Percentiles rank a stretch among this genome's conserved stretches.
These are phyloP conservation scores for Euphorbia peplus DNA, from an alignment of 345 rosid species.

Conservation along the genomic window DNA sequence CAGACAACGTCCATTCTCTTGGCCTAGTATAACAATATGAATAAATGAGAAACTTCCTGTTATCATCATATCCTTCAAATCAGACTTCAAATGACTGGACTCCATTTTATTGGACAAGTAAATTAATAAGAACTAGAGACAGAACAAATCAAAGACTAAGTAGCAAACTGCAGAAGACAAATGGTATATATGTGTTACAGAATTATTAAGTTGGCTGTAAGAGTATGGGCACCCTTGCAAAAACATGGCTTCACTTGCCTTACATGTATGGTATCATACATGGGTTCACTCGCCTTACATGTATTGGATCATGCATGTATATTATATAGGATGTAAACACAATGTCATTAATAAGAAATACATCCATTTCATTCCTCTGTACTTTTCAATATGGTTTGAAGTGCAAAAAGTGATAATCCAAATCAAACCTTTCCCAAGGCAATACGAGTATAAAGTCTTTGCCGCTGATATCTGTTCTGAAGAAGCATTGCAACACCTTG, in stretches of 20 bases:
- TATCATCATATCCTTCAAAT: slow-evolving; percentile 3
- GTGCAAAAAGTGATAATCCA: slow-evolving; percentile 4
- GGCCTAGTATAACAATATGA: slow-evolving; percentile 47
- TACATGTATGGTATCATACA: too few species aligned
- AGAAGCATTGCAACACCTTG: slow-evolving; percentile 99
- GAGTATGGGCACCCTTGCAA: too few species aligned
- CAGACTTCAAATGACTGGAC: slow-evolving; percentile 10
- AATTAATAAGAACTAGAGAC: not conserved
- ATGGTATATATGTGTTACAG: too few species aligned
- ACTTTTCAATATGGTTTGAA: not conserved
- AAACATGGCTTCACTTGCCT: too few species aligned
- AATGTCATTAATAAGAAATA: too few species aligned
- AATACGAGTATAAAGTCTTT: slow-evolving; percentile 96
- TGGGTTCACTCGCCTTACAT: too few species aligned
- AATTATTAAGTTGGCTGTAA: too few species aligned
- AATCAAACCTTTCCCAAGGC: slow-evolving; percentile 84
- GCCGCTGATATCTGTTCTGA: slow-evolving; percentile 98
- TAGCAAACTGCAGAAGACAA: slow-evolving; percentile 15
- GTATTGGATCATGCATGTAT: too few species aligned
- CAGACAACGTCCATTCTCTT: slow-evolving; percentile 99
- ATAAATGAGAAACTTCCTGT: not conserved
- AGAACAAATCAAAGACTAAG: slow-evolving; percentile 4
- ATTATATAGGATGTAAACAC: too few species aligned
- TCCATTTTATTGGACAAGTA: not conserved
- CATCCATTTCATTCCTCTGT: too few species aligned